Evolutionary conservation across 441 rosid genomes (phyloP).

Genomic region (Croton setiger): DNA sequence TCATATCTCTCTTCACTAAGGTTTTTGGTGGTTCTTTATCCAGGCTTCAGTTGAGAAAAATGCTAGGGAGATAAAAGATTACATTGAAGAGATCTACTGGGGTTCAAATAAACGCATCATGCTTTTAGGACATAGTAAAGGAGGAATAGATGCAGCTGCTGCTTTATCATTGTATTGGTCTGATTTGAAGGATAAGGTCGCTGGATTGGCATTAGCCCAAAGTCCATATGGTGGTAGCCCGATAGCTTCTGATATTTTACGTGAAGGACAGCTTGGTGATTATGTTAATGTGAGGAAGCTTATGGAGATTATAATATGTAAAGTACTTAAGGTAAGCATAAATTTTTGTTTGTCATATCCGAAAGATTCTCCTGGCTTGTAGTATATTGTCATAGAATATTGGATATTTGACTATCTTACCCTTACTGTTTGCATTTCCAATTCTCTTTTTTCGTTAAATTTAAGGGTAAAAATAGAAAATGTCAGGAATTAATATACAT

Average conservation of each 20-base stretch:
- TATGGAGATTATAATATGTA: constrained; percentile 86
- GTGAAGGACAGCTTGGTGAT: constrained; percentile 95
- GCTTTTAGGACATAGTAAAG: constrained; percentile 98
- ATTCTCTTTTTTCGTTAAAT: too few species aligned
- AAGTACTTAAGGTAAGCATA: constrained; percentile 77
- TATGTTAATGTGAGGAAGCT: constrained; percentile 73
- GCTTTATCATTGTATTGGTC: constrained; percentile 91
- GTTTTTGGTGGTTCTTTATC: constrained; percentile 20
- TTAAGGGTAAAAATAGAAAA: too few species aligned
- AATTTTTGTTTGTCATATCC: constrained; percentile 7
- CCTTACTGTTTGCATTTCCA: too few species aligned
- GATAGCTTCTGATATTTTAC: constrained; percentile 87
- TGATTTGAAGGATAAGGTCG: constrained; percentile 89
- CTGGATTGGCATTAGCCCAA: constrained; percentile 83
- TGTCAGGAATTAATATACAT: too few species aligned
- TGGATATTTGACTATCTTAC: too few species aligned
- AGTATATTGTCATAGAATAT: background rate
- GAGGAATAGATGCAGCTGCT: constrained; percentile 96
- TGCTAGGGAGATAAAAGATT: constrained; percentile 90
- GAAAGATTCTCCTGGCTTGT: background rate
- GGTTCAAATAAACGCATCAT: constrained; percentile 84
- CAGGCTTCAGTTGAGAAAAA: constrained; percentile 98
- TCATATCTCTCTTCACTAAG: constrained; percentile 26
- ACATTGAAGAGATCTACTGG: constrained; percentile 91
- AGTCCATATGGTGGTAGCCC: constrained; percentile 97